Conservation (phyloP, 2,329 filamentous ascomycete species). For the Aspergillus japonicus region DNA sequence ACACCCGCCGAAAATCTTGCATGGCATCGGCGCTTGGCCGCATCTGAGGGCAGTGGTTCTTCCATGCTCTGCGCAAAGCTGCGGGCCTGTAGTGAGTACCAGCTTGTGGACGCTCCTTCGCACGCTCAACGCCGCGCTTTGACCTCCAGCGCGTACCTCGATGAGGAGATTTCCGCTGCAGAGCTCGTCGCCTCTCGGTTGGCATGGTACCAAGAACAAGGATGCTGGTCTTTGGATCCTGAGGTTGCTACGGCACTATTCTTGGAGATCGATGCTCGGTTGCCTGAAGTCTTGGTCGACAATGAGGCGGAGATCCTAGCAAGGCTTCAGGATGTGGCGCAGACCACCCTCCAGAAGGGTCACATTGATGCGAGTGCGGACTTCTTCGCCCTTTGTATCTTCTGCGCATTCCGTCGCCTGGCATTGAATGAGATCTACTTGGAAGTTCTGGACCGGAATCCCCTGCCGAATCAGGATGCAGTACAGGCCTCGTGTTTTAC, state of each 20-base stretch:
- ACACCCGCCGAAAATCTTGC: constrained; percentile 34
- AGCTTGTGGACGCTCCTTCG: constrained; percentile 32
- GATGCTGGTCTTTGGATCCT: constrained; percentile 30
- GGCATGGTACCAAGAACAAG: constrained; percentile 42
- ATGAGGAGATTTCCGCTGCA: constrained; percentile 36
- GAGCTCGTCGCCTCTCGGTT: constrained; percentile 39
- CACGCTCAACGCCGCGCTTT: constrained; percentile 38
- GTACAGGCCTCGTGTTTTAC: constrained; percentile 64
- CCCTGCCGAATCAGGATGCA: constrained; percentile 58
- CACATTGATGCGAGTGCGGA: constrained; percentile 50
- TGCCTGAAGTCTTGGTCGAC: constrained; percentile 25
- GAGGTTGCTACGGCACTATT: constrained; percentile 35
- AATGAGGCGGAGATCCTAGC: constrained; percentile 35
- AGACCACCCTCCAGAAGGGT: constrained; percentile 29
- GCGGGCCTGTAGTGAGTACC: constrained; percentile 21
- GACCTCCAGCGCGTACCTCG: constrained; percentile 41
- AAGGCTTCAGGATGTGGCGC: constrained; percentile 36
- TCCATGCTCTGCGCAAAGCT: constrained; percentile 14
- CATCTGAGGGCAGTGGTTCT: constrained; percentile 8
- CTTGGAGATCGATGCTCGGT: constrained; percentile 30
- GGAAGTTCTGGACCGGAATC: constrained; percentile 61
- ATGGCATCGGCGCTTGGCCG: constrained; percentile 12
- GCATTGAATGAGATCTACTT: constrained; percentile 62
- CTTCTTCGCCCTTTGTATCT: constrained; percentile 56
- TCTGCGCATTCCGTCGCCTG: constrained; percentile 55